Conservation (phyloP, 345 rosid genomes). For the Isatis tinctoria region DNA sequence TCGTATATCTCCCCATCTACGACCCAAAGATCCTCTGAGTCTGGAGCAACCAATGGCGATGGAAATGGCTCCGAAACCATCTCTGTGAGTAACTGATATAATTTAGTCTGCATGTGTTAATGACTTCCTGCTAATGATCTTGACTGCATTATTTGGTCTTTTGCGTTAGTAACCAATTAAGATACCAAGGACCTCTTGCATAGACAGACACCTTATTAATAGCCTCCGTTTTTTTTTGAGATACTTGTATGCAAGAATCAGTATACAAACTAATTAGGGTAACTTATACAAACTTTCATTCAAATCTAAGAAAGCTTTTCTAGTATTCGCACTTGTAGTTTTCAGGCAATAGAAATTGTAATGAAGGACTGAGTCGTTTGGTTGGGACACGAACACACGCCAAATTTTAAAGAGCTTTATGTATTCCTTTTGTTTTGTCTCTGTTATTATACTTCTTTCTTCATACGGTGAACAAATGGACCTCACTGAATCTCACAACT, state of each 20-base stretch:
- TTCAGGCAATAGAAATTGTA: background rate
- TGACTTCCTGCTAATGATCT: background rate
- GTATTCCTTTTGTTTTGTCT: background rate
- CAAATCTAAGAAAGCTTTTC: background rate
- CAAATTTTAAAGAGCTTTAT: background rate
- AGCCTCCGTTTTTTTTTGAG: background rate
- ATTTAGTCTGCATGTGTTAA: background rate
- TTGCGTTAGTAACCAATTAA: background rate
- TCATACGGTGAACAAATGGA: background rate
- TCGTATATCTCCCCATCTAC: conserved; percentile 53
- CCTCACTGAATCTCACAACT: background rate
- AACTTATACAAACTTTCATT: background rate
- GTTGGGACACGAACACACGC: background rate
- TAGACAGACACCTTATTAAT: background rate
- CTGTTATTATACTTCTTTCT: background rate
- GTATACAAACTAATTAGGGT: background rate
- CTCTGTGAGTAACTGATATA: conserved; percentile 52
- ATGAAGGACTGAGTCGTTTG: background rate
- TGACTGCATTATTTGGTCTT: background rate
- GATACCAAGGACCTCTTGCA: background rate
- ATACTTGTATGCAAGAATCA: background rate
- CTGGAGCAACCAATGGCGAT: conserved; percentile 45
- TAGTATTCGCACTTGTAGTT: background rate
- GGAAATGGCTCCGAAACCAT: conserved; percentile 47
- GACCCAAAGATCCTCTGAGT: conserved; percentile 48